Conservation (phyloP, 495 filamentous ascomycete species). For the Alectoria sarmentosa region DNA sequence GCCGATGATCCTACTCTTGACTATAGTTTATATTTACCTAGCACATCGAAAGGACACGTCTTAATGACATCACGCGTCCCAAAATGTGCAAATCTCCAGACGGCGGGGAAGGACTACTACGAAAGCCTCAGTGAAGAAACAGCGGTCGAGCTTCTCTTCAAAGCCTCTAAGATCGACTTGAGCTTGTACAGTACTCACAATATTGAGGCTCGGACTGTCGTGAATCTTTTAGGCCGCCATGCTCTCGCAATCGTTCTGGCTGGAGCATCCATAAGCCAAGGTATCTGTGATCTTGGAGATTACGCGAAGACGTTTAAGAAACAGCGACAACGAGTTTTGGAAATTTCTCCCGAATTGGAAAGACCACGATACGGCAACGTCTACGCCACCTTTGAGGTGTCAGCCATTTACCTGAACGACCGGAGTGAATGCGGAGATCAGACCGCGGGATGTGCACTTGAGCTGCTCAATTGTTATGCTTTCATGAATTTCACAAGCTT, state of each 20-base stretch:
- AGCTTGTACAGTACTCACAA: neutral
- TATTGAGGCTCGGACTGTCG: neutral
- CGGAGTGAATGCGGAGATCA: too few relatives aligned
- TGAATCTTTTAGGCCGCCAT: neutral
- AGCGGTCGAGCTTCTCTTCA: neutral
- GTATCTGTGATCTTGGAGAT: neutral
- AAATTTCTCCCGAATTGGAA: neutral
- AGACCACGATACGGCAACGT: neutral
- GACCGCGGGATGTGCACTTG: neutral
- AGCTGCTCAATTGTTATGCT: neutral
- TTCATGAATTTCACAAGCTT: neutral
- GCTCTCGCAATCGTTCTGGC: neutral
- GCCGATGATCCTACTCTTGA: neutral
- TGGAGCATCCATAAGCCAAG: neutral
- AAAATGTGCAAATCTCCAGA: neutral
- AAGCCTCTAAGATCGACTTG: neutral
- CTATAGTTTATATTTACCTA: neutral
- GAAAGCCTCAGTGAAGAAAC: neutral
- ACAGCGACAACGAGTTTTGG: neutral
- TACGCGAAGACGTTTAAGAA: neutral
- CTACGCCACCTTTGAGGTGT: conserved; percentile 3
- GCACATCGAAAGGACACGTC: neutral
- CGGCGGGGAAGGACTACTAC: neutral
- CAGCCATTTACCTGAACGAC: neutral
- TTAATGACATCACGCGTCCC: neutral